Percentiles rank a stretch among this genome's conserved stretches.
Conservation (phyloP, 257 asterid genomes). For the Galeopsis tetrahit region DNA sequence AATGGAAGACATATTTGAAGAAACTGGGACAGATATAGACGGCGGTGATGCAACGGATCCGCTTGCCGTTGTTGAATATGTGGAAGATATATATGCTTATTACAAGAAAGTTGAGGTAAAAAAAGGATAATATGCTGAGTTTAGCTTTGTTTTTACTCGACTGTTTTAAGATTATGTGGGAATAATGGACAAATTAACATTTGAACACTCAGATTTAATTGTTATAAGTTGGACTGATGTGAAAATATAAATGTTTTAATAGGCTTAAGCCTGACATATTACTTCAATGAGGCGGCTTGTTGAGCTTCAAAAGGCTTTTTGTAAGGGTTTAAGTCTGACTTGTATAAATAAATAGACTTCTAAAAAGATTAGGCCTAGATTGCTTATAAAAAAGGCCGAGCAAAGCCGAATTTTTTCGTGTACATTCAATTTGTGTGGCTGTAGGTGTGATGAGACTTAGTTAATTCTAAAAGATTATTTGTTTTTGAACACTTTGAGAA, state of each 20-base stretch:
- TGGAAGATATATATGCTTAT: constrained; percentile 59
- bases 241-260: background rate
- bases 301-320: no score
- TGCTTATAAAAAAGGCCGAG: no score
- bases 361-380: no score
- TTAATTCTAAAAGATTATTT: background rate
- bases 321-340: no score
- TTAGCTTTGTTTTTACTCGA: background rate
- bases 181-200: background rate
- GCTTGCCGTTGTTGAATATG: constrained; percentile 70
- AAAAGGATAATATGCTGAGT: background rate
- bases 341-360: no score
- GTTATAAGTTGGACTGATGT: background rate
- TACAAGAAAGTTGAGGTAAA: constrained; percentile 72
- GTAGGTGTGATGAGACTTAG: background rate
- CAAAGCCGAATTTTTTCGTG: background rate
- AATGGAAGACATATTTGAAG: constrained; percentile 57
- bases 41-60: constrained; percentile 53
- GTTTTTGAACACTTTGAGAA: background rate
- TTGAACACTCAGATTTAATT: background rate
- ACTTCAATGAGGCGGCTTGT: no score
- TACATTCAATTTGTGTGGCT: background rate
- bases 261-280: no score
- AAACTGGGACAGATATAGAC: constrained; percentile 60
- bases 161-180: background rate